phyloP scores from a whole-genome alignment of 2,329 filamentous ascomycete species.

The Pseudophaeomoniella oleicola region DNA sequence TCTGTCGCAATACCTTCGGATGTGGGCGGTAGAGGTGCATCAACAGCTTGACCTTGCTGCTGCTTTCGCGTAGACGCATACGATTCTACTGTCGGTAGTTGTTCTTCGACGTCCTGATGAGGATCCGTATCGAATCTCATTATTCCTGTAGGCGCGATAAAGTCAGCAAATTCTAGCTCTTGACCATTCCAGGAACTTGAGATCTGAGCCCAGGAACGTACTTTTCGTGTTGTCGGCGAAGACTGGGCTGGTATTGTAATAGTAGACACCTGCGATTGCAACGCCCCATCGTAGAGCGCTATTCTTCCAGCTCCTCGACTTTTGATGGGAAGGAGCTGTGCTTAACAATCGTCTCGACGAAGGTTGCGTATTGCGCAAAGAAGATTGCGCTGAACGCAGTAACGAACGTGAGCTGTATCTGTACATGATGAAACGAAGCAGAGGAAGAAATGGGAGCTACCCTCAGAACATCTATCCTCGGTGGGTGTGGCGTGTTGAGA shows the following conservation, averaged over 20 bases:
- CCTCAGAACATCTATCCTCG: too few relatives aligned
- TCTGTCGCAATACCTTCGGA: not conserved
- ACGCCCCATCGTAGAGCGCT: slow-evolving; percentile 58
- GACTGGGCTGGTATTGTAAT: slow-evolving; percentile 77
- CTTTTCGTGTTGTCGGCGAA: slow-evolving; percentile 73
- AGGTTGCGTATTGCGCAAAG: not conserved
- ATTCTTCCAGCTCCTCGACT: slow-evolving; percentile 71
- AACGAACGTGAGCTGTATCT: slow-evolving; percentile 1
- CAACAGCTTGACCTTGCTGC: not conserved
- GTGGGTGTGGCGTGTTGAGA: too few relatives aligned
- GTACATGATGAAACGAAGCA: slow-evolving; percentile 1
- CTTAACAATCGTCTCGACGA: slow-evolving; percentile 35
- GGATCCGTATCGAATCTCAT: not conserved
- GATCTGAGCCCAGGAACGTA: slow-evolving; percentile 31
- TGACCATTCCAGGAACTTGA: too few relatives aligned
- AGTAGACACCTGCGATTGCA: slow-evolving; percentile 68
- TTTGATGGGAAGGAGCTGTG: slow-evolving; percentile 45
- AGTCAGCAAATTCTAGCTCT: slow-evolving; percentile 13
- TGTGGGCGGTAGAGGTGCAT: not conserved
- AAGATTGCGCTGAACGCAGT: not conserved
- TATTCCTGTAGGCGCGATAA: slow-evolving; percentile 9
- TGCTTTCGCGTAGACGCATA: not conserved
- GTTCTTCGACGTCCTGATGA: not conserved
- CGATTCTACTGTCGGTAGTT: not conserved
- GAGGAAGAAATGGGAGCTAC: too few relatives aligned